Base-by-base conservation (phyloP, 1,284 basidiomycete genomes). In the Ustilago trichophora region DNA sequence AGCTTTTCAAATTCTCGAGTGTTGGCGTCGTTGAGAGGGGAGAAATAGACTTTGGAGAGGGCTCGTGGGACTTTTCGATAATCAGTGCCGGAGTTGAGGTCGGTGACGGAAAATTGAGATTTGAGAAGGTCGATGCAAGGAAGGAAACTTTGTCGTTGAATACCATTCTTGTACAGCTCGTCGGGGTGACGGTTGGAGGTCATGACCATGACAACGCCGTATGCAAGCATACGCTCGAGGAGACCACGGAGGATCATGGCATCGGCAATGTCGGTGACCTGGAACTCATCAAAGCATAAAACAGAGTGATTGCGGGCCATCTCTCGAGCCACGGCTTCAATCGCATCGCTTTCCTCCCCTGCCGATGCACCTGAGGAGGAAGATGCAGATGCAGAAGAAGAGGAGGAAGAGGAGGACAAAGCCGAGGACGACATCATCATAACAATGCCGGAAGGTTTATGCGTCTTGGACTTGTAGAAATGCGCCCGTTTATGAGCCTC, bases 121-220 rank as follows among this genome's bases (percentile, higher is more conserved):
- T 97, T 95, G 76, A 99, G 87, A 31, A 98, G 85, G 31, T 97
- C 91, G 65, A 99, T 98, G 47, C 93, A 91, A 5, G 96, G 96
- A 32, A 98, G 81, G 83, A 99, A 99, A 72, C 91, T 93, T n/a
- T 90, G 88, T 16, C 96, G 88, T 81, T 99, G 96, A 45, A 99
- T 97, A 0, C 96, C 96, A 75, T 98, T 98, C 86, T 95, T 95
- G 85, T 99, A 99, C 0, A 99, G 86, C 36, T 98, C 92, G 78
- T 96, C 90, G 3, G 96, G 96, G 81, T 96, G 93, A 53, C 96
- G 95, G 83, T 99, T 99, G 47, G 93, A 97, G 0, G 96, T 99
- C 85, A 97, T 91, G 40, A 99, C 89, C 75, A 88, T 91, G 22
- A 98, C 89, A 4, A 98, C 93, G 7, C 96, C 96, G 72, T 90